These are phyloP conservation scores for Leishmania turanica DNA, from an alignment of 208 protist genomes.

Conservation along the genomic window DNA sequence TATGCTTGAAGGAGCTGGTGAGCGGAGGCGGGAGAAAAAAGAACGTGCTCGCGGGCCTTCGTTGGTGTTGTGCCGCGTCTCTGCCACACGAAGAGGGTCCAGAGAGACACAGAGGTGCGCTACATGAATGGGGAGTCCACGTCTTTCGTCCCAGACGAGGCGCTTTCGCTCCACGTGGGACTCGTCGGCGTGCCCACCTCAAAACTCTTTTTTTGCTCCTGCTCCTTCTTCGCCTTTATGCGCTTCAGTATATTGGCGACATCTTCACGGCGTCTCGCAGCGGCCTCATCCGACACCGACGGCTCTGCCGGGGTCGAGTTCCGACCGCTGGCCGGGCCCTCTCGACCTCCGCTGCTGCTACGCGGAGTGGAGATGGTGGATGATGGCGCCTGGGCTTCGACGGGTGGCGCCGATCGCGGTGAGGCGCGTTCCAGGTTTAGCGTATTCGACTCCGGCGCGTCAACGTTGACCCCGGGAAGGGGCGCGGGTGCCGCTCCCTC, in stretches of 20 bases:
- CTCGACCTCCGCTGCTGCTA: conserved; percentile 3
- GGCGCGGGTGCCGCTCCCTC: conserved; percentile 12
- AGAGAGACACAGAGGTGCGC: background rate
- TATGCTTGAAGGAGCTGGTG: background rate
- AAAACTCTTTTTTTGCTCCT: conserved; percentile 12
- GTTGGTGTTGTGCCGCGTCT: background rate
- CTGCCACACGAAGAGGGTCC: background rate
- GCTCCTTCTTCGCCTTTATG: conserved; percentile 37
- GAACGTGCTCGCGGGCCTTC: background rate
- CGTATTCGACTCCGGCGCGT: conserved; percentile 27
- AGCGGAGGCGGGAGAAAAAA: background rate
- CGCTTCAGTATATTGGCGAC: conserved; percentile 49
- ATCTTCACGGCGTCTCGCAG: conserved; percentile 37
- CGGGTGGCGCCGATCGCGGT: background rate
- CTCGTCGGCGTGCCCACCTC: conserved; percentile 6
- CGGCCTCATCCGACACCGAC: conserved; percentile 12
- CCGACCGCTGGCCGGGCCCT: background rate
- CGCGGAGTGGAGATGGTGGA: conserved; percentile 13
- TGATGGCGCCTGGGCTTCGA: background rate
- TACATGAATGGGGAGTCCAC: conserved; percentile 4
- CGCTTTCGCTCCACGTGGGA: conserved; percentile 1
- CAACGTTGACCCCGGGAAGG: conserved; percentile 26
- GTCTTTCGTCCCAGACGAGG: conserved; percentile 6
- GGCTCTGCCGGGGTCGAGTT: conserved; percentile 11
- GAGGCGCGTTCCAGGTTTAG: conserved; percentile 16